Evolutionary conservation across 148 eudicot species (phyloP), one percentile per base, ranked within the genome.

Genomic region (Nyssa sinensis): DNA sequence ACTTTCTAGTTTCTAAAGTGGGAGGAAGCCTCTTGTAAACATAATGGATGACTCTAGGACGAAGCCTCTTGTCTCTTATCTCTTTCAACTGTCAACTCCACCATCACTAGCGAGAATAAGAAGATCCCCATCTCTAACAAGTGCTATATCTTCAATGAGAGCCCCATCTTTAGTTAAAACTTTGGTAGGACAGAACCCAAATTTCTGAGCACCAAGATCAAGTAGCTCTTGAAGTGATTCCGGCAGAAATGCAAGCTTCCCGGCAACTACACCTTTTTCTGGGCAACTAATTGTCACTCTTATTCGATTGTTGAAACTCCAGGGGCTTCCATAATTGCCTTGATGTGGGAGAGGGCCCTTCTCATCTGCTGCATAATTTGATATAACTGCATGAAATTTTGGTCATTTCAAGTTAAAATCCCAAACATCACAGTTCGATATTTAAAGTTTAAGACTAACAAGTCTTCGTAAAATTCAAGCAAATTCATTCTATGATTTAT

Each of bases 101-200:
- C 74, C 78, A 29, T 84, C 80, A 34, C 75, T 75, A 64, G 81
- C 75, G 13, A 93, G 77, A 62, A 77, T 29, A 4, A 93, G 90
- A 73, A 87, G 88, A 84, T 93, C 98, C 24, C 88, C 93, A 49
- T 93, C 97, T 86, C 97, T 88, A 57, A 93, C 81, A 17, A 88
- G 69, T 7, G 72, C 84, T 2, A 88, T 81, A 24, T 88, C 91
- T 55, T 93, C 94, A 59, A 93, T 62, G 70, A 84, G 78, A 71
- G 90, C 98, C 75, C 96, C 94, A 30, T 77, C 92, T 69, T 31
- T 68, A 0, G 84, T 79, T n/a, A 80, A 29, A 61, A 91, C 79
- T 73, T 80, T 76, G 5, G 87, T 75, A 31, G 83, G 80, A 60
- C 29, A 62, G 57, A 83, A 66, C 21, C 83, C 88, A 64, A 91